Evolutionary conservation across 1,284 basidiomycete species (phyloP).

Genomic region (Puccinia polysora): DNA sequence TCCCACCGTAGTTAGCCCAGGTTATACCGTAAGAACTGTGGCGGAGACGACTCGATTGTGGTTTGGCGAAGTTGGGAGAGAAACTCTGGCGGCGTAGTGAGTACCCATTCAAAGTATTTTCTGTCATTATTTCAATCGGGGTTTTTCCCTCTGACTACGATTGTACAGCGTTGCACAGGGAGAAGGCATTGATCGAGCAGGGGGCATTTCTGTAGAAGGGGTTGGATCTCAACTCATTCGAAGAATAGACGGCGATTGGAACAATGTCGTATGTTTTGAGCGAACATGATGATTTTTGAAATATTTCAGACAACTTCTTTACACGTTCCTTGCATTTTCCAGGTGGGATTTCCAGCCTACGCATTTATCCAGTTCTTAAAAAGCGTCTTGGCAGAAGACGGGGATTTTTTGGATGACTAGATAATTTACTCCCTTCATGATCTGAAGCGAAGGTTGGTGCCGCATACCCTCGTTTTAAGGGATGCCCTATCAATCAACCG

Average conservation of each 20-base stretch:
- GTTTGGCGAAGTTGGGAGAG: constrained; percentile 21
- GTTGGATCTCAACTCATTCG: constrained; percentile 20
- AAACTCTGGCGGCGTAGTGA: constrained; percentile 23
- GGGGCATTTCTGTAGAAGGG: constrained; percentile 26
- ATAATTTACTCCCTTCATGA: too few species aligned
- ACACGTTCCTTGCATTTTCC: neutral
- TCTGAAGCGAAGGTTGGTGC: too few species aligned
- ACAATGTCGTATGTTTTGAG: constrained; percentile 25
- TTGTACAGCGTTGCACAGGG: constrained; percentile 15
- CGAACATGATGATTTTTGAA: neutral
- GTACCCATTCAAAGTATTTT: neutral
- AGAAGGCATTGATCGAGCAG: constrained; percentile 39
- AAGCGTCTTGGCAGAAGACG: constrained; percentile 17
- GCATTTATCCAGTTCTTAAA: constrained; percentile 28
- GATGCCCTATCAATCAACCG: too few species aligned
- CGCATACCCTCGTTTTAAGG: too few species aligned
- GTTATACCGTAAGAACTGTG: constrained; percentile 21
- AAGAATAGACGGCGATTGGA: constrained; percentile 36
- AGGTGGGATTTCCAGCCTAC: constrained; percentile 33
- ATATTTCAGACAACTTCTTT: neutral
- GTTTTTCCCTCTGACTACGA: neutral
- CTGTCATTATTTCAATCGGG: neutral
- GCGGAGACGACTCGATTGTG: constrained; percentile 27
- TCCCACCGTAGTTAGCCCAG: constrained; percentile 20
- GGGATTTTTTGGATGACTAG: constrained; percentile 31